Evolutionary conservation across 2,329 filamentous ascomycete genomes (phyloP).

Genomic region (Chalaropsis thielavioides): DNA sequence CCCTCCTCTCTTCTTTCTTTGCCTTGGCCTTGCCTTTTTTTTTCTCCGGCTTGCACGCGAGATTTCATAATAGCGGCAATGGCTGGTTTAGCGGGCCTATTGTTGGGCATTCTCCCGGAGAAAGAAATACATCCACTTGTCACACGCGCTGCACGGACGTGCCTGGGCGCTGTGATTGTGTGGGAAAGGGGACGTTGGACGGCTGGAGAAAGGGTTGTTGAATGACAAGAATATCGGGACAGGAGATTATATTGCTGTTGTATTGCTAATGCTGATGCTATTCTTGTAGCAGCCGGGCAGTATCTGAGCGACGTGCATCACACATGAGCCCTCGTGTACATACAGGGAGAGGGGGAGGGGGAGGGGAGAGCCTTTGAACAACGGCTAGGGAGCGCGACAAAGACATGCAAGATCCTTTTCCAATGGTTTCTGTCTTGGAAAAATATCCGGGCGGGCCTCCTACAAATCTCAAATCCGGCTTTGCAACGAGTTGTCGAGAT

Average conservation of each 20-base stretch:
- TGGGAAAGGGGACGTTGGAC: background rate
- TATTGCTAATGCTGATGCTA: no score
- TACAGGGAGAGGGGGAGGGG: no score
- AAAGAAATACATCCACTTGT: background rate
- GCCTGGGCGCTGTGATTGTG: background rate
- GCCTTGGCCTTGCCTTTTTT: background rate
- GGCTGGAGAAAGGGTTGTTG: background rate
- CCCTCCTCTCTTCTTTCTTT: no score
- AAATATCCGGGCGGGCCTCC: conserved; percentile 1
- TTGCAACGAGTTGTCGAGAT: background rate
- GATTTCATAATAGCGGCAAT: background rate
- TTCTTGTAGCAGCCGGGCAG: background rate
- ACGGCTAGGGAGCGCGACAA: background rate
- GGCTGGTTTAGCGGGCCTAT: background rate
- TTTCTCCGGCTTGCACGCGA: background rate
- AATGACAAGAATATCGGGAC: background rate
- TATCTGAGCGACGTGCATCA: background rate
- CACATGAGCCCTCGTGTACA: background rate
- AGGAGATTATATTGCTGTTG: background rate
- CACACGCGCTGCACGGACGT: background rate
- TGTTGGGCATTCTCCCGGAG: background rate
- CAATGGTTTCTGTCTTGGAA: background rate
- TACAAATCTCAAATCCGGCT: background rate
- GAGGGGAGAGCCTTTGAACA: background rate
- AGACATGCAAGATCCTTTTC: background rate